Evolutionary conservation across 441 rosid species (phyloP).

Genomic region (Theobroma grandiflorum): DNA sequence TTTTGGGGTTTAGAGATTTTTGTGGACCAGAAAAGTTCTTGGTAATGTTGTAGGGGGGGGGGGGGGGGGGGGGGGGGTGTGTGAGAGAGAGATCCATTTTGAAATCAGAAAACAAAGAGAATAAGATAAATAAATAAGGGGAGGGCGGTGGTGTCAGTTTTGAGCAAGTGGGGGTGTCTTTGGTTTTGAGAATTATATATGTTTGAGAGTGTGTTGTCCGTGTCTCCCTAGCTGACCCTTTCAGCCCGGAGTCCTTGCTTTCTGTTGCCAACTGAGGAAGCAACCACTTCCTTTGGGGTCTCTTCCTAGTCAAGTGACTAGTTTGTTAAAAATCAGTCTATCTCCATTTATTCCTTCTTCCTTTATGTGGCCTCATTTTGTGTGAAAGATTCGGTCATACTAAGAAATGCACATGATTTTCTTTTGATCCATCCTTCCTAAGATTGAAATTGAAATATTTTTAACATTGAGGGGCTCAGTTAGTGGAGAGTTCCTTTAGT

Average conservation of each 20-base stretch:
- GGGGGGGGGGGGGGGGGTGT: constrained; percentile 19
- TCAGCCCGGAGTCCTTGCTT: constrained; percentile 53
- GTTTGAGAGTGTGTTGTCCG: constrained; percentile 49
- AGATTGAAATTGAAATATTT: constrained; percentile 17
- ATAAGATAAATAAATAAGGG: constrained; percentile 47
- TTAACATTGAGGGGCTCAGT: constrained; percentile 27
- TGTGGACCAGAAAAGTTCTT: constrained; percentile 34
- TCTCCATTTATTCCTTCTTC: constrained; percentile 33
- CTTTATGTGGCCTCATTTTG: constrained; percentile 42
- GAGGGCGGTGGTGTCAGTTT: constrained; percentile 72
- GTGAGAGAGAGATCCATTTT: constrained; percentile 40
- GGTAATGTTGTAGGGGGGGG: constrained; percentile 24
- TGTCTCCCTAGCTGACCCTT: constrained; percentile 60
- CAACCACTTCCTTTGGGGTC: constrained; percentile 41
- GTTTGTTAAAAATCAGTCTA: constrained; percentile 38
- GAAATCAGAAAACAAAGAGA: constrained; percentile 28
- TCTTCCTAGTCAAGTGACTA: constrained; percentile 41
- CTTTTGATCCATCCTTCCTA: constrained; percentile 36
- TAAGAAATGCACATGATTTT: constrained; percentile 38
- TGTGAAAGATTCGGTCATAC: constrained; percentile 50
- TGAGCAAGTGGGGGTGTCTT: constrained; percentile 78
- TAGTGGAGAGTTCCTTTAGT: constrained; percentile 17
- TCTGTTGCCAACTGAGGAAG: constrained; percentile 59
- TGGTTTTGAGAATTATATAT: constrained; percentile 52
- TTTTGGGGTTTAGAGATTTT: constrained; percentile 39